Percentiles rank a stretch among this genome's conserved stretches.
These are phyloP conservation scores for Chaetomium sp. DNA, from an alignment of 2,329 filamentous ascomycete genomes.

Conservation along the genomic window DNA sequence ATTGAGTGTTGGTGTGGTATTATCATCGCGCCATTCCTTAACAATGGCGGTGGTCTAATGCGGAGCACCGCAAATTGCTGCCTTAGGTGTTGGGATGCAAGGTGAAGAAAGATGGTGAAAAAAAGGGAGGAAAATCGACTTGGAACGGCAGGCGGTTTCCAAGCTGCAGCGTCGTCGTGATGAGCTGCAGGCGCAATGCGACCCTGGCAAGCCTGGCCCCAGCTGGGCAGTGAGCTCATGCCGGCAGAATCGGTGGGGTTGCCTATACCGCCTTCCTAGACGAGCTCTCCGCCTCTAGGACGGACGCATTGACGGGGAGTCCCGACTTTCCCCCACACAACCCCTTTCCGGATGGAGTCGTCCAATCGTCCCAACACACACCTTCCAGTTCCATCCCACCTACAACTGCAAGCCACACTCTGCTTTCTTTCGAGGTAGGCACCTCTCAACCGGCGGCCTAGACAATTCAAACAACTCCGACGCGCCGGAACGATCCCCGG, in stretches of 20 bases:
- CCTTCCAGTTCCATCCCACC: no score
- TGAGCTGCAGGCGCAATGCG: neutral
- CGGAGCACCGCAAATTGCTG: no score
- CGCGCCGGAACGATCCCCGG: no score
- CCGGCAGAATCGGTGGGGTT: slow-evolving; percentile 9
- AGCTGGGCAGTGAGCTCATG: neutral
- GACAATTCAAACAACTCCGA: no score
- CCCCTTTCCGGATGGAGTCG: no score
- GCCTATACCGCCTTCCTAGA: slow-evolving; percentile 4
- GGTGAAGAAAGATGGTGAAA: no score
- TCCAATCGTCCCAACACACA: no score
- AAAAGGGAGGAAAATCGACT: neutral
- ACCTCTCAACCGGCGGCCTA: no score
- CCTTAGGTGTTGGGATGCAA: no score
- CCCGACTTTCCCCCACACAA: no score
- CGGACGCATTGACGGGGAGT: neutral
- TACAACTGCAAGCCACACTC: no score
- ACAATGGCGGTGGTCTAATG: neutral
- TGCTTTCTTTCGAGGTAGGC: no score
- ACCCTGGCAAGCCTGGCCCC: neutral
- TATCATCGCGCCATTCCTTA: slow-evolving; percentile 1
- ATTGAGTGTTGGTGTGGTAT: neutral
- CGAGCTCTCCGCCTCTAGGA: neutral
- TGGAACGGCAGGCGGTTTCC: neutral
- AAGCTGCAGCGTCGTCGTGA: neutral